Percentiles rank a stretch among this genome's conserved stretches.
Evolutionary conservation across 2,329 filamentous ascomycete species (phyloP).

Genomic region (Fusarium musae): DNA sequence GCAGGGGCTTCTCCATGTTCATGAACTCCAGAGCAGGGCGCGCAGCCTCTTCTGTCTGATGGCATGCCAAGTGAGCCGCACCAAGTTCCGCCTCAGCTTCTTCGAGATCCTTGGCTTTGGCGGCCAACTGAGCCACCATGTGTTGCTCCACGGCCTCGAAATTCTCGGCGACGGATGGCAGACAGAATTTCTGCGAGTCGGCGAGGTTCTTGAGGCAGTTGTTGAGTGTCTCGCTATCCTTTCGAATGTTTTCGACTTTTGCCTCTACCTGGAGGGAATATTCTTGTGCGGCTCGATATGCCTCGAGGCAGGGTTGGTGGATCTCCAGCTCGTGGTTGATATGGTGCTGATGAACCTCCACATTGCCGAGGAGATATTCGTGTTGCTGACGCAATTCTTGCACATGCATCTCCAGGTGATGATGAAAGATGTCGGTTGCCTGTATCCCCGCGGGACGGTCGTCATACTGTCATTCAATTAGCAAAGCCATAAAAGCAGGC

Average conservation of each 20-base stretch:
- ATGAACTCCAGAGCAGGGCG: neutral
- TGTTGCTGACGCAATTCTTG: neutral
- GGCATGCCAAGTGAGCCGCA: neutral
- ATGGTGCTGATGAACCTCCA: neutral
- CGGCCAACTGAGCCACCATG: neutral
- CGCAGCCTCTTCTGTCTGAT: neutral
- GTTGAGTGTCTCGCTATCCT: neutral
- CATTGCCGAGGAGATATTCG: neutral
- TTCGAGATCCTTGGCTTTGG: neutral
- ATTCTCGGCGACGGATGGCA: neutral
- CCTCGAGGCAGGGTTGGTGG: neutral
- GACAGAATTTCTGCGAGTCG: neutral
- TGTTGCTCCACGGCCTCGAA: slow-evolving; percentile 1
- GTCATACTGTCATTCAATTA: neutral
- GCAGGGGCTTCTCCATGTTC: neutral
- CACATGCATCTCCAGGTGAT: neutral
- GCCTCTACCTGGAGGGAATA: neutral
- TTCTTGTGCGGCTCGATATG: neutral
- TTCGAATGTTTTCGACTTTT: neutral
- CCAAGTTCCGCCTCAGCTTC: neutral
- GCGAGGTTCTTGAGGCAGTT: neutral
- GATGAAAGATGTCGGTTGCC: neutral
- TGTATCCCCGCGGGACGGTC: neutral
- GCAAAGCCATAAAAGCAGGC: neutral
- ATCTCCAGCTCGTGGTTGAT: neutral